Base-by-base conservation (phyloP, 2,329 filamentous ascomycete genomes). In the Talaromyces sp. region DNA sequence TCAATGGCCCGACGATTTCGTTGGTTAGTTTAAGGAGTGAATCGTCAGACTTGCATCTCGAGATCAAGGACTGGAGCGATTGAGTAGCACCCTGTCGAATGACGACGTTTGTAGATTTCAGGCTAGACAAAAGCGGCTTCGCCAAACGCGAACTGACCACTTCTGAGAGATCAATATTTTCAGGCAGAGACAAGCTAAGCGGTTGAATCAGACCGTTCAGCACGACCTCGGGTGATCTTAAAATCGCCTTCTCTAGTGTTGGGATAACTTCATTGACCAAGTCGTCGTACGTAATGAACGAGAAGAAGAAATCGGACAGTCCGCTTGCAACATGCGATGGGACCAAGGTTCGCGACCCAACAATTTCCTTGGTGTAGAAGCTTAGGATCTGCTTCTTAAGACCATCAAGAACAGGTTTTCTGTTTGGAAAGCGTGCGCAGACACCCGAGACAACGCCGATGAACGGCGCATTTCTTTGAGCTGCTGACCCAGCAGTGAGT, bases 391-490 rank as follows among this genome's bases (percentile, higher is more conserved):
- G 82, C 50, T 84, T 78, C 77, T 93, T 96, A 62, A 85, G 81
- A 51, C 78, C 76, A 60, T 86, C 82, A 55, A 98, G 72, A 31
- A 86, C 74, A 5, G 84, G 76, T 68, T 86, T 89, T 55, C 86
- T 81, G 62, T 83, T 76, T 3, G 84, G 77, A 58, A 93, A 83
- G 58, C 93, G 88, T 46, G 88, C 86, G 70, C 89, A 91, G 9
- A 97, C 93, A 6, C 93, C 93, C 51, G 92, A 91, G 65, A 99
- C 84, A 55, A 96, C 85, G 19, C 95, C 95, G 1, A 99, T 82
- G 62, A 96, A 83, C 10, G 89, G 79, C 13, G 90, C 86, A 78
- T 96, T 89, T 68, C 83, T 90, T 58, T 88, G 82, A 3, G 83
- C 82, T 51, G 86, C 80, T 1, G 82, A 80, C 74, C 96, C 96